A percentile compares a stretch with the other conserved stretches of the same genome.
phyloP scores from a whole-genome alignment of 257 asterid genomes.

The Paraleonurus japonicus region DNA sequence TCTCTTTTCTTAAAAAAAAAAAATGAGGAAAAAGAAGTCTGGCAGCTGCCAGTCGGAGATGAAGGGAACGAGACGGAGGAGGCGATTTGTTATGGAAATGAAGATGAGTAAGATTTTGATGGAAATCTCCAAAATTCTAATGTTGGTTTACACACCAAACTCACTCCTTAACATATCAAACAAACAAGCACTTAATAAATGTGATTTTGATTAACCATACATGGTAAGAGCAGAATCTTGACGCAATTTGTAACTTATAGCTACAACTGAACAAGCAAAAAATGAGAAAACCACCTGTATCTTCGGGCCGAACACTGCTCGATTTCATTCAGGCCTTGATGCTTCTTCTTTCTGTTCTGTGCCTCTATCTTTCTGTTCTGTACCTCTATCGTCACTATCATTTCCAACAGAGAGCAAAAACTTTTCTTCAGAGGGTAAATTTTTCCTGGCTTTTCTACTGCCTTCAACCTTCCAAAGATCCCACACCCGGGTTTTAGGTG shows the following conservation, averaged over 20 bases:
- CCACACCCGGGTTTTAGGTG: conserved; percentile 75
- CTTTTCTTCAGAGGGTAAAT: conserved; percentile 72
- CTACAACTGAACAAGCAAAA: background rate
- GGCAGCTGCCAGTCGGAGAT: too few relatives aligned
- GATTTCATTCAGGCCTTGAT: conserved; percentile 37
- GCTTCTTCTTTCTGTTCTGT: conserved; percentile 51
- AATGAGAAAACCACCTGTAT: background rate
- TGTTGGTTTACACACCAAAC: too few relatives aligned
- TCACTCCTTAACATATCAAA: too few relatives aligned
- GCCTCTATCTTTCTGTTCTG: conserved; percentile 43
- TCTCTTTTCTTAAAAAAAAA: too few relatives aligned
- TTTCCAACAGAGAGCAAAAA: conserved; percentile 27
- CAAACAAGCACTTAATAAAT: background rate
- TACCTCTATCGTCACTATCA: conserved; percentile 37
- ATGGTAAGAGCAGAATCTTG: background rate
- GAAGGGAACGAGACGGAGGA: too few relatives aligned
- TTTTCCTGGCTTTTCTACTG: conserved; percentile 52
- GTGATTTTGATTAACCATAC: background rate
- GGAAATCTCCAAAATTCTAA: too few relatives aligned
- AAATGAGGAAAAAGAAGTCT: too few relatives aligned
- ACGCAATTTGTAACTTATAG: background rate
- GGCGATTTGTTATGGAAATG: too few relatives aligned
- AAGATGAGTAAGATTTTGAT: too few relatives aligned
- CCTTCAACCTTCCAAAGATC: conserved; percentile 70
- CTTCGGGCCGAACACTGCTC: background rate